Conservation (phyloP, 306 rosid species). For the Rosa rugosa region DNA sequence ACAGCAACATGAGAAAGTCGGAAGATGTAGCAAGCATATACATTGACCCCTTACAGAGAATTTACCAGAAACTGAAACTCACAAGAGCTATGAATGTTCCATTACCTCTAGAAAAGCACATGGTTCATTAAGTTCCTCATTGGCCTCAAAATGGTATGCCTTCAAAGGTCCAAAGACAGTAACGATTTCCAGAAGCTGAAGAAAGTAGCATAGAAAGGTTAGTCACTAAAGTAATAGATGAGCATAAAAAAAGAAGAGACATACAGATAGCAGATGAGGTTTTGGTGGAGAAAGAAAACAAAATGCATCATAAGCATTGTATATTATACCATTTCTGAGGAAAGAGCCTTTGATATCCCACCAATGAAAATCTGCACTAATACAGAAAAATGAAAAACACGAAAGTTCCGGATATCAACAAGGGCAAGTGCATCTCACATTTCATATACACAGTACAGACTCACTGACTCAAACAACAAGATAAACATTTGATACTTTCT, state of each 20-base stretch:
- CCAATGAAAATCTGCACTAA: conserved; percentile 79
- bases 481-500: neutral
- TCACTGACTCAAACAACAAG: neutral
- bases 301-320: neutral
- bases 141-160: conserved; percentile 71
- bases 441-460: neutral
- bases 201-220: conserved; percentile 23
- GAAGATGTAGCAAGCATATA: neutral
- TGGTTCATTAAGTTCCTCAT: conserved; percentile 39
- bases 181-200: conserved; percentile 76
- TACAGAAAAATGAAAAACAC: conserved; percentile 14
- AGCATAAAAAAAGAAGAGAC: neutral
- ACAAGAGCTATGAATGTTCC: conserved; percentile 7
- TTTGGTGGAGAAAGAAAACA: neutral
- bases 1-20: neutral
- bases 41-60: neutral
- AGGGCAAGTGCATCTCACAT: conserved; percentile 3
- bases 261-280: neutral
- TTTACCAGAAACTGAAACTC: neutral
- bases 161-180: conserved; percentile 85
- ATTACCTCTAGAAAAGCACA: conserved; percentile 89
- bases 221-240: conserved; percentile 12
- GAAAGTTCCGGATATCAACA: neutral
- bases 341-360: conserved; percentile 74
- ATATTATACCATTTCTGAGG: conserved; percentile 71